Evolutionary conservation across 2,329 filamentous ascomycete genomes (phyloP).

Genomic region (Huntiella abstrusa): DNA sequence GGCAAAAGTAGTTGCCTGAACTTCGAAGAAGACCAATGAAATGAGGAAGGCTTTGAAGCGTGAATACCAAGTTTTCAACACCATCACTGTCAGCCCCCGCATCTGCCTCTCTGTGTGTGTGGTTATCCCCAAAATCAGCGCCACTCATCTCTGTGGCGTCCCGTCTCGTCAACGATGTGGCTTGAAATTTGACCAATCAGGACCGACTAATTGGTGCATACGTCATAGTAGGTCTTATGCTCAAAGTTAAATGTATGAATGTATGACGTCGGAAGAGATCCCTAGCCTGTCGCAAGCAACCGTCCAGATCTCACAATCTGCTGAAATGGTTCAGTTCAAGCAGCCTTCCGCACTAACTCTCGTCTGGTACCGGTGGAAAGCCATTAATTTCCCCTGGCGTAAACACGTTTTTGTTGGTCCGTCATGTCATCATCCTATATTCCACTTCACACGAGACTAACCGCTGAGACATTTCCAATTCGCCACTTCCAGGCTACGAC

Average conservation of each 20-base stretch:
- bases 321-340: constrained; percentile 8
- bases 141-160: too few species aligned
- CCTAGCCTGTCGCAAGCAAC: neutral
- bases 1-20: too few species aligned
- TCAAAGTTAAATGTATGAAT: neutral
- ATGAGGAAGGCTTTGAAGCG: too few species aligned
- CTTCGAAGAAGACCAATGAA: too few species aligned
- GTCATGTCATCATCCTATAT: constrained; percentile 13
- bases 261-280: neutral
- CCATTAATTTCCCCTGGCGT: constrained; percentile 43
- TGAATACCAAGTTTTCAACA: too few species aligned
- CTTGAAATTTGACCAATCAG: too few species aligned
- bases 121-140: too few species aligned
- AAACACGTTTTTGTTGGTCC: constrained; percentile 42
- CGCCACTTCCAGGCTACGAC: constrained; percentile 32
- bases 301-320: neutral
- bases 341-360: constrained; percentile 14
- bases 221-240: neutral
- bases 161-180: too few species aligned
- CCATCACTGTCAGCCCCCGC: too few species aligned
- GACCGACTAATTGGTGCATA: too few species aligned
- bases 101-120: too few species aligned
- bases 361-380: constrained; percentile 43
- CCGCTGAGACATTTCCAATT: neutral
- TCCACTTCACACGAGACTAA: neutral